Evolutionary conservation across 2,329 filamentous ascomycete species (phyloP).

Genomic region (Trichophyton schoenleinii): DNA sequence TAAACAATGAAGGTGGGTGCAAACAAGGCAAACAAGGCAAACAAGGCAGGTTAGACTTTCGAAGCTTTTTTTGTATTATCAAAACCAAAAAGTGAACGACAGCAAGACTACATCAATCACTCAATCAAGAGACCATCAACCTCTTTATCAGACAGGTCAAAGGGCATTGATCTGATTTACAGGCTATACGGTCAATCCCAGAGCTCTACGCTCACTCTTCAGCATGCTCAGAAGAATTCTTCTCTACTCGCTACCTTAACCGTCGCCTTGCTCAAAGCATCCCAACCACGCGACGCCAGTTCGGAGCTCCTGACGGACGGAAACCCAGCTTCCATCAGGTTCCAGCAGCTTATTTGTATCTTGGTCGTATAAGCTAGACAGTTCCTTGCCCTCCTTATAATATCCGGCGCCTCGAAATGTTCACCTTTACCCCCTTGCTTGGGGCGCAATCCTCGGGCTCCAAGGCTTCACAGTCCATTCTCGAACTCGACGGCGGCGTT

Average conservation of each 20-base stretch:
- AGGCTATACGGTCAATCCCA: background rate
- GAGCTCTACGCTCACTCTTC: background rate
- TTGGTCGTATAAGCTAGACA: background rate
- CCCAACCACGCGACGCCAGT: background rate
- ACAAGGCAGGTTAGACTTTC: background rate
- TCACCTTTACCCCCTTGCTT: constrained; percentile 85
- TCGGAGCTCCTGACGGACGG: background rate
- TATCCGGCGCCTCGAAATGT: constrained; percentile 48
- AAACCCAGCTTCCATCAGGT: background rate
- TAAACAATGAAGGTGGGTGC: background rate
- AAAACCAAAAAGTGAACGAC: background rate
- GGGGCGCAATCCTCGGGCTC: constrained; percentile 74
- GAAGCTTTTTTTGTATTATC: background rate
- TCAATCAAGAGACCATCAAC: background rate
- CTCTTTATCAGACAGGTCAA: background rate
- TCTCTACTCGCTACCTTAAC: background rate
- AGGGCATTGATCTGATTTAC: background rate
- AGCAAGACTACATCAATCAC: too few relatives aligned
- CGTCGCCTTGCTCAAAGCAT: background rate
- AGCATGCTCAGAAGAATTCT: background rate
- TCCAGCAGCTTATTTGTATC: background rate
- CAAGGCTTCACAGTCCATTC: constrained; percentile 79
- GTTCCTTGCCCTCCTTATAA: background rate
- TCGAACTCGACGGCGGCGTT: constrained; percentile 92
- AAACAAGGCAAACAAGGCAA: constrained; percentile 7